These are phyloP conservation scores for Cymbopogon flexuosus DNA, from an alignment of 202 grass and related monocot genomes.

Conservation along the genomic window DNA sequence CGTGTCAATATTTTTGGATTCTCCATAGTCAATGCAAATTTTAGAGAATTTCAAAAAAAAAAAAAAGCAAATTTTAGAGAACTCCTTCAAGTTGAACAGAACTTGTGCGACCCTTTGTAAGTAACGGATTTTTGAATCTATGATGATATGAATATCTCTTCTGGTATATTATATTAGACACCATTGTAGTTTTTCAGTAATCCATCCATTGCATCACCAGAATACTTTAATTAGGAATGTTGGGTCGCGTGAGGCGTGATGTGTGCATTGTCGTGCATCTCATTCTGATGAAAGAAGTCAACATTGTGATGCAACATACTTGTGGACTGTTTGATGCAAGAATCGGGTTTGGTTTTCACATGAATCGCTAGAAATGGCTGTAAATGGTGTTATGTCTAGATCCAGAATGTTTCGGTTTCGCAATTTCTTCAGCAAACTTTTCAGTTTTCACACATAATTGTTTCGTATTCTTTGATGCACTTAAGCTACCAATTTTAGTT, in stretches of 20 bases:
- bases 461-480: no score
- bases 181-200: background rate
- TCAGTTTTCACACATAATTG: no score
- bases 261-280: background rate
- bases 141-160: no score
- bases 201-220: background rate
- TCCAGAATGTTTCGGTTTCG: no score
- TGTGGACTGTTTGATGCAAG: background rate
- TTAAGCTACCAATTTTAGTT: no score
- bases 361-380: background rate
- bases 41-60: no score
- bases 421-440: no score
- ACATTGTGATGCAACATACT: background rate
- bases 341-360: no score
- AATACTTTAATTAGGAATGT: background rate
- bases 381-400: background rate
- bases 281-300: background rate
- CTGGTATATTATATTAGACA: no score
- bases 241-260: background rate
- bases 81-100: background rate
- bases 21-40: background rate
- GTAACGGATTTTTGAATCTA: no score
- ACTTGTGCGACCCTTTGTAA: no score
- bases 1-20: background rate
- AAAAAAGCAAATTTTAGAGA: no score